Percentiles rank a stretch among this genome's conserved stretches.
phyloP scores from a whole-genome alignment of 1,139 yeast genomes.

The Meyerozyma elateridarum region DNA sequence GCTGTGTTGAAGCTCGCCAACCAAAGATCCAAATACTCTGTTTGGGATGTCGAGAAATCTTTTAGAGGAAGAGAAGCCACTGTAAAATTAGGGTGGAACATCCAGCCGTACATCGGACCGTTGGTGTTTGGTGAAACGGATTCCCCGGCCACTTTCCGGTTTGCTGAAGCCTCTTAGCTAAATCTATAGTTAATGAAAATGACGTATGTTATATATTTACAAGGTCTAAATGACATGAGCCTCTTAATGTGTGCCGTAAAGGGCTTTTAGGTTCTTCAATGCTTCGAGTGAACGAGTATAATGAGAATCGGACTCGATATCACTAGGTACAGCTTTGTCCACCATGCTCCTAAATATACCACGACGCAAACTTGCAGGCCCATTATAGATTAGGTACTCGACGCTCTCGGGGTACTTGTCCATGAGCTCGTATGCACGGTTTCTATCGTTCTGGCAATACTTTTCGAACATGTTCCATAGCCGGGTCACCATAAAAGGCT shows the following conservation, averaged over 20 bases:
- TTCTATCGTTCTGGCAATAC: conserved; percentile 15
- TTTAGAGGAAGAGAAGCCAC: conserved; percentile 66
- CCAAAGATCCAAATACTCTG: conserved; percentile 70
- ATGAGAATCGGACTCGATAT: too few relatives aligned
- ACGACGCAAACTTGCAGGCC: conserved; percentile 15
- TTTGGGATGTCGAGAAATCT: conserved; percentile 77
- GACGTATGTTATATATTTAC: conserved; percentile 1
- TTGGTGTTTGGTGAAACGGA: conserved; percentile 62
- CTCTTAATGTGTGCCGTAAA: conserved; percentile 1
- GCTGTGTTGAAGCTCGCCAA: conserved; percentile 53
- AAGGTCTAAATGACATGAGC: too few relatives aligned
- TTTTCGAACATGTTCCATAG: conserved; percentile 17
- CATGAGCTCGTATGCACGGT: conserved; percentile 21
- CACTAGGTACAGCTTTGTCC: conserved; percentile 17
- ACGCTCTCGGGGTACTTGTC: conserved; percentile 33
- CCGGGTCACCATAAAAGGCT: conserved; percentile 13
- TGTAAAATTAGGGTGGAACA: conserved; percentile 79
- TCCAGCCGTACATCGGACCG: conserved; percentile 89
- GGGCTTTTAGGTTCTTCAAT: conserved; percentile 2
- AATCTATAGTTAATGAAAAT: conserved; percentile 2
- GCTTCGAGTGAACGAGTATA: conserved; percentile 4
- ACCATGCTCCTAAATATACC: conserved; percentile 22
- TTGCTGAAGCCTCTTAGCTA: not conserved
- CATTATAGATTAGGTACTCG: conserved; percentile 23
- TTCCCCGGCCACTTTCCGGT: conserved; percentile 26